Conservation (phyloP, 1,284 basidiomycete species). For the Trametes sp. region DNA sequence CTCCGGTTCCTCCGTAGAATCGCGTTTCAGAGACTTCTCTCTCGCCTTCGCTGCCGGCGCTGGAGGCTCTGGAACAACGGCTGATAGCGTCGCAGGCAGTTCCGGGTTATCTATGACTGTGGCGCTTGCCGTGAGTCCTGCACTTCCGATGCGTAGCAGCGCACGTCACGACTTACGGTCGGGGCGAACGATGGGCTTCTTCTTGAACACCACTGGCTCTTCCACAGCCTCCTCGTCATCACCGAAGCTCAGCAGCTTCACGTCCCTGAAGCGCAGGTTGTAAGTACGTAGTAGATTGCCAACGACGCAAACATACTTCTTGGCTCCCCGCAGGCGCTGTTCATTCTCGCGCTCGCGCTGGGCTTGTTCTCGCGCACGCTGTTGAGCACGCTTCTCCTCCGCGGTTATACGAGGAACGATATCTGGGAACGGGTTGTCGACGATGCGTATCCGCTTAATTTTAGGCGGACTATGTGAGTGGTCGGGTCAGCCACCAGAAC, state of each 20-base stretch:
- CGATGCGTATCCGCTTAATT: constrained; percentile 82
- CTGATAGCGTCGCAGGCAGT: constrained; percentile 38
- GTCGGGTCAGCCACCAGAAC: constrained; percentile 2
- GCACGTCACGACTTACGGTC: constrained; percentile 67
- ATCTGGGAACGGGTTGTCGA: constrained; percentile 95
- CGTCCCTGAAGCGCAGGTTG: constrained; percentile 65
- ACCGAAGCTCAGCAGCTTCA: constrained; percentile 88
- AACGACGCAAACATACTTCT: constrained; percentile 67
- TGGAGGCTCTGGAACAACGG: constrained; percentile 25
- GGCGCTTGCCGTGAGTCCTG: not conserved
- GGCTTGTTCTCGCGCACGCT: constrained; percentile 77
- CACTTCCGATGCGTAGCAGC: not conserved
- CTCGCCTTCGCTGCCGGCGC: constrained; percentile 24
- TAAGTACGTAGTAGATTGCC: too few species aligned
- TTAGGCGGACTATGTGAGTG: constrained; percentile 76
- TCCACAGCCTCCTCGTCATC: constrained; percentile 76
- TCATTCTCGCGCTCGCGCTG: constrained; percentile 82
- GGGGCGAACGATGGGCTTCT: constrained; percentile 82
- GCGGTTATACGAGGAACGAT: constrained; percentile 97
- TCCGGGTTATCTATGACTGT: constrained; percentile 62
- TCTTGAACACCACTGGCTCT: constrained; percentile 62
- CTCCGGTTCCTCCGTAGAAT: constrained; percentile 23
- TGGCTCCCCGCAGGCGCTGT: constrained; percentile 75
- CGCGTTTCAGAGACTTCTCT: constrained; percentile 34
- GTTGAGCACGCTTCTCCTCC: constrained; percentile 85